Evolutionary conservation across 1,139 yeast genomes (phyloP), one percentile per base, ranked within the genome.

Genomic region (Nadsonia commutata): DNA sequence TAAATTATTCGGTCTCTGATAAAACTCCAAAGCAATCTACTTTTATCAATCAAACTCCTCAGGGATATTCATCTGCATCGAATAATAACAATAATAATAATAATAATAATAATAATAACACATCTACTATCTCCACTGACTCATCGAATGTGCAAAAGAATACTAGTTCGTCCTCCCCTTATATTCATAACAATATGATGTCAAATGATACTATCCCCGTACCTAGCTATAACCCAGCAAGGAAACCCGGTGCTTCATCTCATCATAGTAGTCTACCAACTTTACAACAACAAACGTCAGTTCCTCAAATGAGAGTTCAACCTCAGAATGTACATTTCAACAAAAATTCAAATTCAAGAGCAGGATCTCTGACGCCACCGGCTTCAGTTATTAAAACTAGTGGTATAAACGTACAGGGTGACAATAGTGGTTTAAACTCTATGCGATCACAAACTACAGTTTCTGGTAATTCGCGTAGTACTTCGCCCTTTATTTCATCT

Each of bases 221-320:
- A 11, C 33, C 9, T 11, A 27, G 33, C 33, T 27, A 27, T 9
- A 16, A 13, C 4, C n/a, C 33, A 11, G n/a, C 8, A 3, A 27
- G 33, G 16, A 19, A 20, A 18, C 21, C 16, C 3, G 23, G 21
- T 13, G n/a, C n/a, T 36, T 13, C 9, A 11, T 4, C 33, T 27
- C 5, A 31, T 7, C 42, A 31, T 13, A 43, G 44, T 33, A 31
- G 22, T 18, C 20, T 43, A 16, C 47, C 48, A 18, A 33, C 49
- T 8, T 42, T 45, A 6, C 46, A 45, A 21, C 49, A 46, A 36
- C 52, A 47, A 37, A 49, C 51, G 3, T 47, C 51, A n/a, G 51
- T 51, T 8, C 54, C 54, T 2, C 52, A 49, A 37, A 52, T 51
- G 54, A 48, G 52, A 9, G 54, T 51, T 9, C 51, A 52, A 31